Base-by-base conservation (phyloP, 2,329 filamentous ascomycete genomes). In the Metarhizium robertsii region DNA sequence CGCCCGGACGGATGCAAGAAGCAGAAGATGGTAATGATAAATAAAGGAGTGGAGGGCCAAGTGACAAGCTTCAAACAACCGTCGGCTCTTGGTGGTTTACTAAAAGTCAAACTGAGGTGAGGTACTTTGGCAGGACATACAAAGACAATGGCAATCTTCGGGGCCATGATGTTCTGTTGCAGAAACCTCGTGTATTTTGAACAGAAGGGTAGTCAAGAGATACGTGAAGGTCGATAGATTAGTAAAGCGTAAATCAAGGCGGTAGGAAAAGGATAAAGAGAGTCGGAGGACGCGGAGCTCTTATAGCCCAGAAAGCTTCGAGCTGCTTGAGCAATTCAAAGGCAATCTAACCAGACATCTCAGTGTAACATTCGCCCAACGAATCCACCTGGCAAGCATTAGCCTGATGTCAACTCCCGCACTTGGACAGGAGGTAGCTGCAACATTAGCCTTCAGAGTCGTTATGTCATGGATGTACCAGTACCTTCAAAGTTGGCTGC, bases 131-230 rank as follows among this genome's bases (percentile, higher is more conserved):
- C 58, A 50, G 53, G 50, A 82, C 87, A 64, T 79, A 92, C 88
- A 73, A 84, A 95, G 71, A 96, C 84, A 75, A 96, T 94, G 65
- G 91, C 91, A 69, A 96, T 83, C 79, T 90, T 95, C 73, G 89
- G 88, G 76, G 88, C 89, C 90, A 95, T 95, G 67, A 66, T 80
- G 25, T 78, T 50, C 32, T 30, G 45, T 30, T 29, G 11, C n/a
- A 30, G 7, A 10, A 29, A 11, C 20, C 40, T 36, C 40, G 42
- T 45, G 20, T 20, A 20, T 18, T 30, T 10, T 48, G 45, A 4
- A 48, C 3, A 30, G 20, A 30, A 14, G 45, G 45, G 45, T 29
- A 29, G 18, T 48, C 25, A 20, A 29, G 16, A 16, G 25, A 14
- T 6, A n/a, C 7, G 25, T n/a, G 13, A 48, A n/a, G 14, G 13